These are phyloP conservation scores for Bruguiera sexangula DNA, from an alignment of 345 rosid species.

Conservation along the genomic window DNA sequence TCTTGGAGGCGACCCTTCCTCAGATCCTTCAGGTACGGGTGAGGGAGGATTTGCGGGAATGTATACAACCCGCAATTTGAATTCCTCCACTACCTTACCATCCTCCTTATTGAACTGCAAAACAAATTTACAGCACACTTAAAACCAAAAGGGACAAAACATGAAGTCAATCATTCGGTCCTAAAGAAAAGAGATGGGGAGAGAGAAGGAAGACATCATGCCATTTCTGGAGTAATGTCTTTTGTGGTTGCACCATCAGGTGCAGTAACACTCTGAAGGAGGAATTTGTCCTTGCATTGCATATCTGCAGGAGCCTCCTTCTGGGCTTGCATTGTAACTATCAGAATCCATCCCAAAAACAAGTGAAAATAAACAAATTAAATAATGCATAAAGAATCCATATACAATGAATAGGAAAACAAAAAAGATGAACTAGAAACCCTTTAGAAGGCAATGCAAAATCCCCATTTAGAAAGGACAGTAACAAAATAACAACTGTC, in stretches of 20 bases:
- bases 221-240: constrained; percentile 61
- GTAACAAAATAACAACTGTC: neutral
- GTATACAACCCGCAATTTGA: constrained; percentile 69
- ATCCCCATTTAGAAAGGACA: no score
- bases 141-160: neutral
- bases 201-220: constrained; percentile 15
- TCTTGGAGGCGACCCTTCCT: constrained; percentile 75
- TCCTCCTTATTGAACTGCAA: constrained; percentile 66
- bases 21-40: constrained; percentile 88
- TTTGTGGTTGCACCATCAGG: constrained; percentile 56
- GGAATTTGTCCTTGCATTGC: constrained; percentile 93
- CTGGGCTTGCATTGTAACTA: constrained; percentile 92
- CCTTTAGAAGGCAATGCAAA: no score
- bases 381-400: neutral
- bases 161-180: neutral
- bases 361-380: constrained; percentile 1
- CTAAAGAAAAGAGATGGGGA: neutral
- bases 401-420: neutral
- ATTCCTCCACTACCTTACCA: constrained; percentile 60
- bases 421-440: neutral
- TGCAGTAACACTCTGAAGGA: constrained; percentile 65
- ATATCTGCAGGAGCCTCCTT: constrained; percentile 75
- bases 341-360: constrained; percentile 19
- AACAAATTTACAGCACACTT: constrained; percentile 3
- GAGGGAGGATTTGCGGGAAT: constrained; percentile 85